Conservation (phyloP, 768 basidiomycete species). For the Termitomyces sp. region DNA sequence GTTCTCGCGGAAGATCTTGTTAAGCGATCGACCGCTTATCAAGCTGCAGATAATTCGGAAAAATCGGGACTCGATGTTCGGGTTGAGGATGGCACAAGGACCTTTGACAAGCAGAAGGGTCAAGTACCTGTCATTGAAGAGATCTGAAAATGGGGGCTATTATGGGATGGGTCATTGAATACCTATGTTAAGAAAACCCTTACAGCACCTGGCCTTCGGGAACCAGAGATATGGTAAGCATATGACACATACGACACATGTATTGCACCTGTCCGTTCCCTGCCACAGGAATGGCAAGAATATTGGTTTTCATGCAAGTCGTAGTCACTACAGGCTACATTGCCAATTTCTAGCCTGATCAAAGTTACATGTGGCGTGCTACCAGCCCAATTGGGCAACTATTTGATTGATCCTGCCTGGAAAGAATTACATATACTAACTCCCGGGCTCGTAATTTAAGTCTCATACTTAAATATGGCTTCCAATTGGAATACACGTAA, state of each 20-base stretch:
- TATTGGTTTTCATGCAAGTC: not conserved
- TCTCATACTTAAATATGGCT: not conserved
- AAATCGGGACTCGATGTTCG: not conserved
- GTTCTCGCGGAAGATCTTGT: slow-evolving; percentile 36
- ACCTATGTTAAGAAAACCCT: not conserved
- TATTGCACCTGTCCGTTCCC: not conserved
- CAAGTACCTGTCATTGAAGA: slow-evolving; percentile 8
- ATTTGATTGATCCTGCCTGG: not conserved
- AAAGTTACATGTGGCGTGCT: not conserved
- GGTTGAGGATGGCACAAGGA: not conserved
- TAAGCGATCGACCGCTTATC: slow-evolving; percentile 19
- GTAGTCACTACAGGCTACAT: not conserved
- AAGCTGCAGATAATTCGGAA: slow-evolving; percentile 1
- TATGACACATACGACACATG: not conserved
- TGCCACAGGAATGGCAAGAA: not conserved
- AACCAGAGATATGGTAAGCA: not conserved
- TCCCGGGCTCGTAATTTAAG: no score
- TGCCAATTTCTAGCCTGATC: not conserved
- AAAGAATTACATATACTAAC: not conserved
- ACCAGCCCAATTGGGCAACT: not conserved
- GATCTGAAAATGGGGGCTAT: not conserved
- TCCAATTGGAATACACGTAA: not conserved
- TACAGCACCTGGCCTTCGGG: not conserved
- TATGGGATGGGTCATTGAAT: no score
- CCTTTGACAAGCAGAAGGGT: not conserved